phyloP scores from a whole-genome alignment of 352 stramenopile species.

The Phytophthora agathidicida region DNA sequence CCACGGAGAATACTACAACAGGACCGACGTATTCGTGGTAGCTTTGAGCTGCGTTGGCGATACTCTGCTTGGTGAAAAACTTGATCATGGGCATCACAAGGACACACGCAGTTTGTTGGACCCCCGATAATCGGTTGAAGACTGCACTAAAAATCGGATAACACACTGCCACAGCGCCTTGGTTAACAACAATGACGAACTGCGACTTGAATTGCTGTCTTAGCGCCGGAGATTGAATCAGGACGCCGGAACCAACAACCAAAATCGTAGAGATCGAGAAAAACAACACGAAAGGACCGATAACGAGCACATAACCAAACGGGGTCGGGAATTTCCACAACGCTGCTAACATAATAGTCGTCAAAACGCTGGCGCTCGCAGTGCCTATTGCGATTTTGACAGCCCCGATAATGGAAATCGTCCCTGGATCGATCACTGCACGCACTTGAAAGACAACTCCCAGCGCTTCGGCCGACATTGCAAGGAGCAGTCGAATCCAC shows the following conservation, averaged over 20 bases:
- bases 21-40: constrained; percentile 25
- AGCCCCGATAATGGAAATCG: constrained; percentile 1
- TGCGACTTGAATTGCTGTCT: constrained; percentile 10
- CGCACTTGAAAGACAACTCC: constrained; percentile 8
- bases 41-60: constrained; percentile 5
- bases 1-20: constrained; percentile 32
- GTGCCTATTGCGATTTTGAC: constrained; percentile 7
- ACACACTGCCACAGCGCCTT: constrained; percentile 17
- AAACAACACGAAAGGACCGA: constrained; percentile 6
- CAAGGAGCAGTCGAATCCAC: constrained; percentile 21
- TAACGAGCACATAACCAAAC: constrained; percentile 19
- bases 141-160: constrained; percentile 27
- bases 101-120: constrained; percentile 14
- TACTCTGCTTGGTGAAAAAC: constrained; percentile 31
- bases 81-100: constrained; percentile 30
- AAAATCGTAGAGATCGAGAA: constrained; percentile 10
- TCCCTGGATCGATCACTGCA: constrained; percentile 8
- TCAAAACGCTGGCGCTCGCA: neutral
- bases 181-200: constrained; percentile 10
- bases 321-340: constrained; percentile 32
- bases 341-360: neutral
- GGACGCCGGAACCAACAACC: neutral
- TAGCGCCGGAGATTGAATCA: neutral
- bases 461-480: constrained; percentile 4
- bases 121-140: constrained; percentile 7